A percentile compares a stretch with the other conserved stretches of the same genome.
These are phyloP conservation scores for Colletotrichum somersetense DNA, from an alignment of 2,329 filamentous ascomycete species.

Conservation along the genomic window DNA sequence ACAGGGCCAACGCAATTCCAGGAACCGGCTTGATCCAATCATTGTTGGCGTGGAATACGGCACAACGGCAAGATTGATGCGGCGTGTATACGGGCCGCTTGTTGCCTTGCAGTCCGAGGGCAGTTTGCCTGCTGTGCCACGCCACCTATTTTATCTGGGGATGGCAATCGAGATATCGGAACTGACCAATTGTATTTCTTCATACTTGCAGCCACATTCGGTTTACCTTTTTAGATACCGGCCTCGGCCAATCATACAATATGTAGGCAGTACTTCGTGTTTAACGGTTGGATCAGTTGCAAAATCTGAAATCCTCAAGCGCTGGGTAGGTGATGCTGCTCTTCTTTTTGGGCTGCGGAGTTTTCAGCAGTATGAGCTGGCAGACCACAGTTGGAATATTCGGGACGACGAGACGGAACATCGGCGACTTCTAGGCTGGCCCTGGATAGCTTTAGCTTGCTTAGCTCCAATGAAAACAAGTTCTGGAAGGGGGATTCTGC, in stretches of 20 bases:
- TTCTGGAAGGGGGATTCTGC: neutral
- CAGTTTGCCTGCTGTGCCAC: neutral
- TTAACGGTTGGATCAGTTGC: neutral
- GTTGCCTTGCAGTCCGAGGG: neutral
- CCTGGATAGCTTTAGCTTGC: neutral
- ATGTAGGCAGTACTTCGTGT: neutral
- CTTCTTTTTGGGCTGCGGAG: no score
- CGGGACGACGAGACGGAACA: neutral
- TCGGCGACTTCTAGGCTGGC: neutral
- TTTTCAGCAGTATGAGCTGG: neutral
- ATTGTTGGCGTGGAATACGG: neutral
- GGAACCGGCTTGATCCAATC: neutral
- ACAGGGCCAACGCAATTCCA: neutral
- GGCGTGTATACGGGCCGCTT: neutral
- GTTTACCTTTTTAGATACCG: constrained; percentile 2
- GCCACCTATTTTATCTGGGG: neutral
- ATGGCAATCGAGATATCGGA: neutral
- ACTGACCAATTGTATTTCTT: neutral
- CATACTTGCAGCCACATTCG: neutral
- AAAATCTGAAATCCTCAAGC: neutral
- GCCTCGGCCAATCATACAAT: neutral
- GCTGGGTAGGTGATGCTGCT: no score
- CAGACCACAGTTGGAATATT: neutral
- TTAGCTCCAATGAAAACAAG: neutral
- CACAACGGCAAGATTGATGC: neutral